Conservation (phyloP, 257 asterid species). For the Rehmannia glutinosa region DNA sequence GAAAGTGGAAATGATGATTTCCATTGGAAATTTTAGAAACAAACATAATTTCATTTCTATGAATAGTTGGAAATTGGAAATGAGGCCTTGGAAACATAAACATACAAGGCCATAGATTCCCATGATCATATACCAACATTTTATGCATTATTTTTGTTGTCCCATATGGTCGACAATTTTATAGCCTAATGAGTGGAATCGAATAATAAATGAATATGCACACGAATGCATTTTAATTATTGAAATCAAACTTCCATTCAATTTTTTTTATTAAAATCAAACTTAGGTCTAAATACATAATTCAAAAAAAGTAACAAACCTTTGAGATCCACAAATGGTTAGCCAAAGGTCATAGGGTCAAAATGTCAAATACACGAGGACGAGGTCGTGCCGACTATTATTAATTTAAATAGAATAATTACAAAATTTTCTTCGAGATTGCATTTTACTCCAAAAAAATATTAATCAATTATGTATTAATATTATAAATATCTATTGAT, state of each 20-base stretch:
- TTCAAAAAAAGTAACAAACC: not conserved
- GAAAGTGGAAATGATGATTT: no score
- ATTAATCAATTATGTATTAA: no score
- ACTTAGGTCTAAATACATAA: not conserved
- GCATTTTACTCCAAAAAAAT: no score
- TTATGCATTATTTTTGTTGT: conserved; percentile 16
- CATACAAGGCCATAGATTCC: no score
- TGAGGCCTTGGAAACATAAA: no score
- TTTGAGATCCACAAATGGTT: not conserved
- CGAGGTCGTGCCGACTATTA: conserved; percentile 1
- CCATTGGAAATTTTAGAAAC: no score
- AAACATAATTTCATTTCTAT: no score
- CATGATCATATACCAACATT: not conserved
- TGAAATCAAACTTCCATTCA: not conserved
- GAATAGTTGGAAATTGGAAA: no score
- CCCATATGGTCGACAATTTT: not conserved
- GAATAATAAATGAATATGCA: conserved; percentile 17
- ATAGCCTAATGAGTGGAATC: conserved; percentile 15
- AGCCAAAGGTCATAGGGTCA: no score
- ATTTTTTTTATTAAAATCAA: no score
- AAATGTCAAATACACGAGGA: conserved; percentile 19
- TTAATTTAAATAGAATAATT: not conserved
- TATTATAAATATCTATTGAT: no score
- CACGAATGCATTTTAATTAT: conserved; percentile 2
- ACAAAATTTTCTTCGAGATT: no score